phyloP scores from a whole-genome alignment of 441 rosid species.

The Erysimum cheiri region DNA sequence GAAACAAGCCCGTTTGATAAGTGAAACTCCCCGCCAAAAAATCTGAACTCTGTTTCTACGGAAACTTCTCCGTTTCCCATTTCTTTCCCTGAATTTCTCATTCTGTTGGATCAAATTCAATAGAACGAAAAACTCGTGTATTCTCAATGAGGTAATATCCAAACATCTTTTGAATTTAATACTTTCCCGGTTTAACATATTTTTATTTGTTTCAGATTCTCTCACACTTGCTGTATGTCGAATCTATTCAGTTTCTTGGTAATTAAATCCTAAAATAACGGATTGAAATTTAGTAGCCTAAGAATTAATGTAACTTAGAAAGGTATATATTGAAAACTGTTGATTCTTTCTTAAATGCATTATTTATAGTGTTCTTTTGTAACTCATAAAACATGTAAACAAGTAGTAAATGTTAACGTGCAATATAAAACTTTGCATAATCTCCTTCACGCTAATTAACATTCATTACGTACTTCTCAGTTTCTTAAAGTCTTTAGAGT shows the following conservation, averaged over 20 bases:
- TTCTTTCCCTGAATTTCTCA: neutral
- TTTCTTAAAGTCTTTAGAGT: neutral
- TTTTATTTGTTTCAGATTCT: neutral
- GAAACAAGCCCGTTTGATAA: neutral
- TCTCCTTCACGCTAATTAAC: neutral
- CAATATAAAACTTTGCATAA: conserved; percentile 31
- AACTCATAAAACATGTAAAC: conserved; percentile 27
- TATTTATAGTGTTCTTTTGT: conserved; percentile 30
- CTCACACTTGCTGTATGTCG: neutral
- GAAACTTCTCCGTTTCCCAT: neutral
- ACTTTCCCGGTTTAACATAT: too few relatives aligned
- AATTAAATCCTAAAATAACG: conserved; percentile 22
- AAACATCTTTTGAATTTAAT: too few relatives aligned
- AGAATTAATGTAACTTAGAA: conserved; percentile 18
- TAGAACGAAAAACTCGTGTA: too few relatives aligned
- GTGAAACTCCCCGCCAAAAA: neutral
- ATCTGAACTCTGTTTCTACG: neutral
- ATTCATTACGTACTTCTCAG: neutral
- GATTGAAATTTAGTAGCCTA: conserved; percentile 2
- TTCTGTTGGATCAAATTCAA: neutral
- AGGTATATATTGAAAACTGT: conserved; percentile 8
- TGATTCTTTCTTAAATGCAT: conserved; percentile 8
- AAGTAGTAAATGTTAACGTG: conserved; percentile 28
- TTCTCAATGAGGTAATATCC: too few relatives aligned
- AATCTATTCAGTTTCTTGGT: conserved; percentile 22